phyloP scores from a whole-genome alignment of 2,329 filamentous ascomycete genomes.

The Colletotrichum spinosum region DNA sequence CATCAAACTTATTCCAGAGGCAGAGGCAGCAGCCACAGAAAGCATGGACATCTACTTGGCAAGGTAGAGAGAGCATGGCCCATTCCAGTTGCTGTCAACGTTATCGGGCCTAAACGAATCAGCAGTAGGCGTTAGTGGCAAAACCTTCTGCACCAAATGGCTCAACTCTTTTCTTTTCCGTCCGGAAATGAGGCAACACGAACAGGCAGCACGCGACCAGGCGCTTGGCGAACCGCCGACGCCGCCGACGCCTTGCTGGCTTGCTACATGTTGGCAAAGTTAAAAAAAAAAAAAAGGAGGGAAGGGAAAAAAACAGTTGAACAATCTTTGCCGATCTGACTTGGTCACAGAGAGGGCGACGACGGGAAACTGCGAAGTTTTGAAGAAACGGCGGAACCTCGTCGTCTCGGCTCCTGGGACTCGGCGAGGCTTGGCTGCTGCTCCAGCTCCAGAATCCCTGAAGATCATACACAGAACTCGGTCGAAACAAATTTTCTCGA shows the following conservation, averaged over 20 bases:
- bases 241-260: background rate
- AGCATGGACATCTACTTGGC: no score
- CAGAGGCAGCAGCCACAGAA: no score
- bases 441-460: slow-evolving; percentile 26
- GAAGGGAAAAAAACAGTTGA: background rate
- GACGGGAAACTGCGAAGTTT: background rate
- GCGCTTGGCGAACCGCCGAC: slow-evolving; percentile 8
- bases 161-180: slow-evolving; percentile 2
- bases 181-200: slow-evolving; percentile 10
- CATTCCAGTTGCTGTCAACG: no score
- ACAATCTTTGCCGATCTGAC: background rate
- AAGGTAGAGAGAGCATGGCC: no score
- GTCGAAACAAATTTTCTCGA: slow-evolving; percentile 17
- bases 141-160: background rate
- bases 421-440: slow-evolving; percentile 18
- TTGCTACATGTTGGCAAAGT: no score
- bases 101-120: no score
- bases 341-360: background rate
- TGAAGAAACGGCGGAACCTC: slow-evolving; percentile 7
- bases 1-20: no score
- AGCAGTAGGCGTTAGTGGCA: background rate
- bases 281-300: no score
- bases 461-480: slow-evolving; percentile 34
- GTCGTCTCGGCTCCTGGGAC: slow-evolving; percentile 20
- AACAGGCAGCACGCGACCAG: slow-evolving; percentile 18